A percentile compares a stretch with the other conserved stretches of the same genome.
Evolutionary conservation across 768 basidiomycete genomes (phyloP).

Genomic region (Roridomyces roridus): DNA sequence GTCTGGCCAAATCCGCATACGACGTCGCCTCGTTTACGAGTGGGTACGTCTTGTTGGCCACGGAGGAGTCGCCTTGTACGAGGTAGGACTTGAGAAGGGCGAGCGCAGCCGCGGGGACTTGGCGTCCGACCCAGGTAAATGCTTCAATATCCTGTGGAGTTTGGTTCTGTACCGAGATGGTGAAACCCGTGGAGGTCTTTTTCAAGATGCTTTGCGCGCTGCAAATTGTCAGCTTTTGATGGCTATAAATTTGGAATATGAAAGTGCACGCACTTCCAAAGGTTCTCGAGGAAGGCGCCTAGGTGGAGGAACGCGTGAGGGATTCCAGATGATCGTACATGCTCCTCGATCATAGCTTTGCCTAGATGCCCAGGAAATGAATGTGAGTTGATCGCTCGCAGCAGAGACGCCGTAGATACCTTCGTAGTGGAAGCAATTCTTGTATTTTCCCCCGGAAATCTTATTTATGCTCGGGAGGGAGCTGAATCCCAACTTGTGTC

Average conservation of each 20-base stretch:
- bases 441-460: conserved; percentile 3
- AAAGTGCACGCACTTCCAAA: not conserved
- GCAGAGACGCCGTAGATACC: not conserved
- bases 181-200: not conserved
- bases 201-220: not conserved
- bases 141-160: not conserved
- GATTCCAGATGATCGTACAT: not conserved
- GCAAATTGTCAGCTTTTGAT: too few species aligned
- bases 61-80: not conserved
- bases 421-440: not conserved
- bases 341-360: not conserved
- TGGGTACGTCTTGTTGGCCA: conserved; percentile 1
- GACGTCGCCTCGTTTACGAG: not conserved
- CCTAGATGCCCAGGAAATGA: not conserved
- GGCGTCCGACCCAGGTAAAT: conserved; percentile 2
- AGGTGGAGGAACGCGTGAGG: conserved; percentile 3
- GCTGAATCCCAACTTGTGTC: not conserved
- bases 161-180: not conserved
- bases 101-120: conserved; percentile 4
- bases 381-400: too few species aligned
- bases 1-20: not conserved
- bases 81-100: conserved; percentile 8
- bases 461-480: not conserved
- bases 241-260: not conserved
- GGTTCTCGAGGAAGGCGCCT: conserved; percentile 5